Conservation (phyloP, 2,329 filamentous ascomycete species). For the Colletotrichum lini region DNA sequence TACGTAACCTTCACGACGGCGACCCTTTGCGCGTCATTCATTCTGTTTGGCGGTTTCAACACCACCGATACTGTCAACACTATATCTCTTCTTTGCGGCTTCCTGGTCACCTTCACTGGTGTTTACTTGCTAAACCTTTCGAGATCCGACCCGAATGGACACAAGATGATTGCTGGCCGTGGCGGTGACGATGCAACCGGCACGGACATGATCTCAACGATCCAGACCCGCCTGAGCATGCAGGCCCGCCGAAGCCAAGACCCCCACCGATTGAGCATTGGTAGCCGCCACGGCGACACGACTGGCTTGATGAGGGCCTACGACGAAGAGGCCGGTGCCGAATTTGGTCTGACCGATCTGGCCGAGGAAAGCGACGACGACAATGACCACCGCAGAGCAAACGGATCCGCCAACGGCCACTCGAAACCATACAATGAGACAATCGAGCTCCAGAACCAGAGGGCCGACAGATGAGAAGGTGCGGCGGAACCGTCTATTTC, state of each 20-base stretch:
- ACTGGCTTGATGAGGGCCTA: slow-evolving; percentile 90
- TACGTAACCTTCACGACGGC: slow-evolving; percentile 98
- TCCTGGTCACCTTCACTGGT: slow-evolving; percentile 94
- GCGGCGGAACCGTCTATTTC: slow-evolving; percentile 22
- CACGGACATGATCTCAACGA: slow-evolving; percentile 90
- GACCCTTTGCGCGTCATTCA: slow-evolving; percentile 94
- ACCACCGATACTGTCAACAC: slow-evolving; percentile 93
- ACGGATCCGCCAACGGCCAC: slow-evolving; percentile 58
- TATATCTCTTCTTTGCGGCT: slow-evolving; percentile 91
- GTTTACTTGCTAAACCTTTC: slow-evolving; percentile 98
- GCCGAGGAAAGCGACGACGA: slow-evolving; percentile 83
- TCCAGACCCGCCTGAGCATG: slow-evolving; percentile 94
- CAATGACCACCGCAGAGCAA: slow-evolving; percentile 52
- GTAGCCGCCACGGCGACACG: slow-evolving; percentile 77
- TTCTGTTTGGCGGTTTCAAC: slow-evolving; percentile 96
- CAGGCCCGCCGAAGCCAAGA: slow-evolving; percentile 84
- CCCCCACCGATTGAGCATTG: slow-evolving; percentile 72
- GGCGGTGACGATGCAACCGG: slow-evolving; percentile 83
- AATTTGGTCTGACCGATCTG: slow-evolving; percentile 84
- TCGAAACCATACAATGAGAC: slow-evolving; percentile 55
- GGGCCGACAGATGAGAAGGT: slow-evolving; percentile 53
- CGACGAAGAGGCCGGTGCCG: slow-evolving; percentile 83
- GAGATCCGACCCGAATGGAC: slow-evolving; percentile 88
- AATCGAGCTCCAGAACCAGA: slow-evolving; percentile 67
- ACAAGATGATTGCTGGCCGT: slow-evolving; percentile 72